phyloP scores from a whole-genome alignment of 1,284 basidiomycete genomes.

The Tylopilus sp. region DNA sequence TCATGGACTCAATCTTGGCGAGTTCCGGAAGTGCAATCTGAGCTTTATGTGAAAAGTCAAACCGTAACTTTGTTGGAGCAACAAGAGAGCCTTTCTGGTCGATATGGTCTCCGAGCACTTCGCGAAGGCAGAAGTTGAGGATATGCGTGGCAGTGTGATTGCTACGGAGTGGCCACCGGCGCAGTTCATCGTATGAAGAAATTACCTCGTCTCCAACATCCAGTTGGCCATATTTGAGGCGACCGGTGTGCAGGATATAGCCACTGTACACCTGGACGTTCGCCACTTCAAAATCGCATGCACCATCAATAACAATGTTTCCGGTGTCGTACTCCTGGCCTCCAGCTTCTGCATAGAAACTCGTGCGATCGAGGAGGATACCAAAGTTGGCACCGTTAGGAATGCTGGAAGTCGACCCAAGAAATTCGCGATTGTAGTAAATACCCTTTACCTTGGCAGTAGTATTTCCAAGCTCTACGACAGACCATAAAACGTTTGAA shows the following conservation, averaged over 20 bases:
- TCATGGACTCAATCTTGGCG: constrained; percentile 80
- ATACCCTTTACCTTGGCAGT: constrained; percentile 81
- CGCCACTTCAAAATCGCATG: constrained; percentile 89
- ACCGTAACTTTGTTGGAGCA: constrained; percentile 91
- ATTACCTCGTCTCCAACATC: constrained; percentile 69
- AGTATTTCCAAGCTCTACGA: constrained; percentile 71
- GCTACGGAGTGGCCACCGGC: constrained; percentile 93
- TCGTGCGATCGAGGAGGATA: constrained; percentile 89
- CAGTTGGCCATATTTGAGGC: constrained; percentile 75
- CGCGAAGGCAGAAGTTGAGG: constrained; percentile 91
- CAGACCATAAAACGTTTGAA: constrained; percentile 2
- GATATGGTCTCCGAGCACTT: constrained; percentile 93
- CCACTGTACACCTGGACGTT: constrained; percentile 89
- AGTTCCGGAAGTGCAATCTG: constrained; percentile 78
- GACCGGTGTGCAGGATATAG: constrained; percentile 89
- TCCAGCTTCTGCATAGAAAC: constrained; percentile 97
- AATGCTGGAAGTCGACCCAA: constrained; percentile 64
- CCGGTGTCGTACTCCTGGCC: constrained; percentile 98
- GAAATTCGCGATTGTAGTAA: constrained; percentile 81
- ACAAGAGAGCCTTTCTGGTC: constrained; percentile 99
- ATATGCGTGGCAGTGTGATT: constrained; percentile 99
- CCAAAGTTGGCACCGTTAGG: constrained; percentile 74
- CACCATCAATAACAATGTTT: constrained; percentile 88
- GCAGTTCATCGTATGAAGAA: constrained; percentile 81
- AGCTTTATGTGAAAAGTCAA: constrained; percentile 98